phyloP scores from a whole-genome alignment of 495 filamentous ascomycete genomes.

The Hypomontagnella monticulosa region DNA sequence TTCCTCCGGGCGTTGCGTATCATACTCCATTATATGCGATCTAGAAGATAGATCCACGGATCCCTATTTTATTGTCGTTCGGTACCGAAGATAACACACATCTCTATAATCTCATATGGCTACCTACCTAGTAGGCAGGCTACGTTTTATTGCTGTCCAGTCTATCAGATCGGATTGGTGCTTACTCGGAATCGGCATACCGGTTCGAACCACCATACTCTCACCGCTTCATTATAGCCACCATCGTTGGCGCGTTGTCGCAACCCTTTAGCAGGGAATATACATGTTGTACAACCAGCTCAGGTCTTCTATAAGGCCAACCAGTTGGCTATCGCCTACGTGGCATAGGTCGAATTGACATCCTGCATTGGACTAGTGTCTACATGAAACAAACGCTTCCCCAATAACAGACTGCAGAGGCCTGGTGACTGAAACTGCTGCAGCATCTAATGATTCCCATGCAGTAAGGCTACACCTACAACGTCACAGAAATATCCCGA shows the following conservation, averaged over 20 bases:
- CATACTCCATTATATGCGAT: no score
- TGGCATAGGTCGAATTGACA: constrained; percentile 36
- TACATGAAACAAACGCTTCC: constrained; percentile 44
- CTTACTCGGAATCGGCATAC: constrained; percentile 21
- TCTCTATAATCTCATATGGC: constrained; percentile 7
- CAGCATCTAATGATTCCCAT: constrained; percentile 38
- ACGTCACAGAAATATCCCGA: constrained; percentile 29
- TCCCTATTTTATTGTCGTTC: constrained; percentile 6
- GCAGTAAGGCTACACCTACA: constrained; percentile 32
- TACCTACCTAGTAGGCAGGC: no score
- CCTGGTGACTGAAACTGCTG: constrained; percentile 38
- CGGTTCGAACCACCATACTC: constrained; percentile 13
- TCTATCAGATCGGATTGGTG: constrained; percentile 11
- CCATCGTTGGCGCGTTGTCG: constrained; percentile 13
- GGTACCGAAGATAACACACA: constrained; percentile 4
- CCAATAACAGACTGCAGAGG: constrained; percentile 26
- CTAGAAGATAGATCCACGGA: no score
- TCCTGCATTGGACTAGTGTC: constrained; percentile 33
- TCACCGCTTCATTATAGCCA: constrained; percentile 37
- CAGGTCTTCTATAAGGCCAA: constrained; percentile 9
- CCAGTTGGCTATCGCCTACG: constrained; percentile 33
- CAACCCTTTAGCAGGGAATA: constrained; percentile 12
- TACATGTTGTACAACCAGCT: constrained; percentile 23
- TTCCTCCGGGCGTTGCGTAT: constrained; percentile 2
- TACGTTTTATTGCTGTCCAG: constrained; percentile 9